phyloP scores from a whole-genome alignment of 2,329 filamentous ascomycete species.

The Arachnopeziza araneosa region DNA sequence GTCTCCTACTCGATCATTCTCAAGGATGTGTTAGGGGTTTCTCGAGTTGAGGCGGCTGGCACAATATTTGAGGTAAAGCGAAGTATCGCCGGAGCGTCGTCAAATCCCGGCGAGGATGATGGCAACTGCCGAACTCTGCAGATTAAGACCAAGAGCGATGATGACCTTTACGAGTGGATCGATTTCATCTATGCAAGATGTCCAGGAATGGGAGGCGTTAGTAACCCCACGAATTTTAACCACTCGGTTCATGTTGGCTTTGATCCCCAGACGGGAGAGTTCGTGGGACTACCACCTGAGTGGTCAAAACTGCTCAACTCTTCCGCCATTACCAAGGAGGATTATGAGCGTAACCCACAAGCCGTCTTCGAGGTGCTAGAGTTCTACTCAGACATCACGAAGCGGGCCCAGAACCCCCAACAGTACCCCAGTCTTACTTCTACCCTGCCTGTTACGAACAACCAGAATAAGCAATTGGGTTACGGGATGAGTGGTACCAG shows the following conservation, averaged over 20 bases:
- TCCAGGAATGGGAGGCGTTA: conserved; percentile 95
- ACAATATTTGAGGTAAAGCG: conserved; percentile 94
- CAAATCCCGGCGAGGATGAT: conserved; percentile 67
- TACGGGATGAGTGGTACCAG: conserved; percentile 46
- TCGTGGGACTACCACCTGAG: conserved; percentile 88
- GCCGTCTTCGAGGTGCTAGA: conserved; percentile 76
- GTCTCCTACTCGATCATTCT: conserved; percentile 79
- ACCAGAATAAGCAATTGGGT: conserved; percentile 58
- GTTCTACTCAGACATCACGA: conserved; percentile 80
- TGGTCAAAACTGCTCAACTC: conserved; percentile 97
- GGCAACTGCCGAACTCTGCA: conserved; percentile 77
- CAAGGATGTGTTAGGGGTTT: conserved; percentile 83
- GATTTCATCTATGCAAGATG: conserved; percentile 96
- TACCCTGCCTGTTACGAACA: conserved; percentile 50
- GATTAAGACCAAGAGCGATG: conserved; percentile 90
- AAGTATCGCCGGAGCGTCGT: conserved; percentile 59
- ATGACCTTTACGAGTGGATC: conserved; percentile 98
- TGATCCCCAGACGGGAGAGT: conserved; percentile 89
- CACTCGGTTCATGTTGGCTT: conserved; percentile 97
- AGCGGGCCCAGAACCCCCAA: conserved; percentile 65
- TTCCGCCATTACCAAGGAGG: conserved; percentile 95
- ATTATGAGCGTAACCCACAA: conserved; percentile 95
- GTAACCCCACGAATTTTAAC: conserved; percentile 96
- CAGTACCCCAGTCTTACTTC: conserved; percentile 64
- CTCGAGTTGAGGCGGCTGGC: conserved; percentile 83